Evolutionary conservation across 768 basidiomycete species (phyloP).

Genomic region (Ramaria rubella): DNA sequence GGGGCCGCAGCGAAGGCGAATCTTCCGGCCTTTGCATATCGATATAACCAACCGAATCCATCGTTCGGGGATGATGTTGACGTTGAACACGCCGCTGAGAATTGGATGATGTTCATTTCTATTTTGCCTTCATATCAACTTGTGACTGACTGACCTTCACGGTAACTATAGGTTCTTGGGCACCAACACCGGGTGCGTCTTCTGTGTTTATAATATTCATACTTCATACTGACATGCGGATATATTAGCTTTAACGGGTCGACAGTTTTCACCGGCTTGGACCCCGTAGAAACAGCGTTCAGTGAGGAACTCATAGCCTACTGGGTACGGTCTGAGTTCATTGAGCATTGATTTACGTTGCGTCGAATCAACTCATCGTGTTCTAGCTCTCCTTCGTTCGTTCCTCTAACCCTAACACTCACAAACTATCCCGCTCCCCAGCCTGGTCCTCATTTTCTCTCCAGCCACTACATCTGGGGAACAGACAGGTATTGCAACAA

Average conservation of each 20-base stretch:
- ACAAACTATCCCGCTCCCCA: conserved; percentile 46
- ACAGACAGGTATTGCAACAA: conserved; percentile 3
- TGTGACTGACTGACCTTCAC: background rate
- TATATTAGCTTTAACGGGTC: conserved; percentile 38
- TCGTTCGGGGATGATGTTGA: conserved; percentile 24
- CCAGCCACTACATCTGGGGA: background rate
- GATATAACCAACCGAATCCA: conserved; percentile 53
- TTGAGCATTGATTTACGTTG: background rate
- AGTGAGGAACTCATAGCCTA: conserved; percentile 56
- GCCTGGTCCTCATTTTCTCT: conserved; percentile 31
- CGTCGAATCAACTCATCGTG: conserved; percentile 3
- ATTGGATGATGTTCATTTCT: conserved; percentile 51
- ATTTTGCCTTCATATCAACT: background rate
- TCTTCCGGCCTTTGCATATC: conserved; percentile 43
- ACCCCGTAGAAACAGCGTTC: conserved; percentile 42
- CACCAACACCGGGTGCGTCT: conserved; percentile 48
- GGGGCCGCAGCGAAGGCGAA: conserved; percentile 29
- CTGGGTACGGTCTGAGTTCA: conserved; percentile 28
- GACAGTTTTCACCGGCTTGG: conserved; percentile 41
- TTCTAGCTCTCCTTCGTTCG: conserved; percentile 50
- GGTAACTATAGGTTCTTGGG: conserved; percentile 35
- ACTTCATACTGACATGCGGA: background rate
- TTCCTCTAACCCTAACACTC: conserved; percentile 46
- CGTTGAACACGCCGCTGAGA: conserved; percentile 50
- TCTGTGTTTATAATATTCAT: background rate